These are phyloP conservation scores for Nicotiana knightiana DNA, from an alignment of 257 asterid genomes.

Conservation along the genomic window DNA sequence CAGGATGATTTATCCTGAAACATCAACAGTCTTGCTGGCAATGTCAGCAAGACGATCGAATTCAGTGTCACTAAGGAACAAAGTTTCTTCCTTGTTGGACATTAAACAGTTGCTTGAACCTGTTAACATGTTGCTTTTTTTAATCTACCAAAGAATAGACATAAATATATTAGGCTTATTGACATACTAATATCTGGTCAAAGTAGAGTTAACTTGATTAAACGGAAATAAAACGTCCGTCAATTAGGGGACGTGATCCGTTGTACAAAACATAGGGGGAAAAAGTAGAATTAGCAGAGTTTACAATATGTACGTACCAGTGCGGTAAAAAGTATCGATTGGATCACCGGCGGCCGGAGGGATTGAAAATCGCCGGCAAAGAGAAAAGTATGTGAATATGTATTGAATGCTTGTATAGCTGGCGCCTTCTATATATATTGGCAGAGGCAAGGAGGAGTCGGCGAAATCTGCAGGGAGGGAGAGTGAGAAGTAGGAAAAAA, in stretches of 20 bases:
- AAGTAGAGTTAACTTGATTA: neutral
- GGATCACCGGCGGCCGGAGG: conserved; percentile 26
- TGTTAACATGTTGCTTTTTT: neutral
- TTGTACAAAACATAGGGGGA: neutral
- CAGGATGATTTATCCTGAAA: neutral
- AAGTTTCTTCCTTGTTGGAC: neutral
- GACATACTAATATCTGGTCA: neutral
- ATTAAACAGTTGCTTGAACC: neutral
- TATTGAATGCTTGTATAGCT: neutral
- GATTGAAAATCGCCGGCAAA: conserved; percentile 19
- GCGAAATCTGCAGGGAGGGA: conserved; percentile 17
- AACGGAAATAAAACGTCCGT: neutral
- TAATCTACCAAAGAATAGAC: neutral
- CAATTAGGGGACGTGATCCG: conserved; percentile 35
- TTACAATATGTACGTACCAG: conserved; percentile 21
- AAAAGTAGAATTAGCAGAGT: neutral
- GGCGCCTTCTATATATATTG: neutral
- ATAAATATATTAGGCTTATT: neutral
- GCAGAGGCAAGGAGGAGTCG: conserved; percentile 8
- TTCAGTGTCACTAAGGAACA: neutral
- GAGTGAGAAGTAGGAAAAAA: conserved; percentile 10
- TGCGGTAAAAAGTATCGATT: neutral
- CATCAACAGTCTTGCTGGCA: neutral
- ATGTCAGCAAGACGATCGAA: neutral
- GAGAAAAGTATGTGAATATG: neutral